Evolutionary conservation across 306 rosid genomes (phyloP), one percentile per base, ranked within the genome.

Genomic region (Trifolium fragiferum): DNA sequence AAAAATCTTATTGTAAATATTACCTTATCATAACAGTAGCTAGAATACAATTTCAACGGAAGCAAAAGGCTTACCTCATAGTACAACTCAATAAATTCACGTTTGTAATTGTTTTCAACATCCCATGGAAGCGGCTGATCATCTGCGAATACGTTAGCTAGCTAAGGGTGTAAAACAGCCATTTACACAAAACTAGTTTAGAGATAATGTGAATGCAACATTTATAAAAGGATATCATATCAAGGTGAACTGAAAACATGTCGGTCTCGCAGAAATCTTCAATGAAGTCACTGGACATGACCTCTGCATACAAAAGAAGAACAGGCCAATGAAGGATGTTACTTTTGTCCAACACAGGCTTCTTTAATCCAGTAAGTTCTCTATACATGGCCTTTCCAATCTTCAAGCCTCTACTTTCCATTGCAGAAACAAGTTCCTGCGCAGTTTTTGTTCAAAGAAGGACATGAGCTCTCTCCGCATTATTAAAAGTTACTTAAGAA

Each of bases 201-300:
- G 6, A 47, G 15, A 76, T 8, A 21, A 47, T 14, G 44, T 12
- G 4, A 38, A 75, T 44, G 47, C 18, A 72, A 20, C 74, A 70
- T 73, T 74, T 16, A 70, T 37, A 70, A 61, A 93, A 90, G 99
- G 99, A 94, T 94, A 94, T 92, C 88, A 87, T 80, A 82, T 90
- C 96, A 68, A 94, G 92, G 88, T 91, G 97, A 78, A 70, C 88
- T 11, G 93, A 79, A 82, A 91, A 84, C 93, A 90, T 83, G 88
- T 94, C 97, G 3, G 88, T 86, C 96, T 94, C 98, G 5, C 95
- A 91, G 76, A 91, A 94, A 81, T 94, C 96, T 86, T 94, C 96
- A 18, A 94, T 91, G 73, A 94, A 90, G 83, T 91, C 98, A 73
- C 97, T 90, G 54, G 96, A 90, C 98, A 91, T 94, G 83, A 90